A percentile compares a stretch with the other conserved stretches of the same genome.
These are phyloP conservation scores for Oenanthe sinensis DNA, from an alignment of 129 eudicot genomes.

Conservation along the genomic window DNA sequence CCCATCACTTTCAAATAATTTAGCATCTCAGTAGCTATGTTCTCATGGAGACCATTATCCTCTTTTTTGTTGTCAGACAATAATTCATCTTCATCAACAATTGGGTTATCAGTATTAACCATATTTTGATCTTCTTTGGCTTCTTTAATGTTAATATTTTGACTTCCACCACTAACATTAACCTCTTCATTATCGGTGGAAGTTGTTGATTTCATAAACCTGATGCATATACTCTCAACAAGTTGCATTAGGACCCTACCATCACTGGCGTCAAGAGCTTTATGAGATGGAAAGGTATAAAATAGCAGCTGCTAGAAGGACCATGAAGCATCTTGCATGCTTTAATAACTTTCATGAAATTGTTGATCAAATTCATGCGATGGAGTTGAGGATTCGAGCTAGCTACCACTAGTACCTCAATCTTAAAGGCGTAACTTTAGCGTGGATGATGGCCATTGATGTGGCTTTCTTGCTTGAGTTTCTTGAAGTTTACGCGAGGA, in stretches of 20 bases:
- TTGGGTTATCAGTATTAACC: no score
- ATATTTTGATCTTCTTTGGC: no score
- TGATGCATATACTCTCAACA: constrained; percentile 38
- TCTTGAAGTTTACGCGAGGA: constrained; percentile 32
- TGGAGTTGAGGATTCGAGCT: constrained; percentile 39
- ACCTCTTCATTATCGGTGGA: no score
- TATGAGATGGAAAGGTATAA: constrained; percentile 59
- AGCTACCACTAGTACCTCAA: constrained; percentile 42
- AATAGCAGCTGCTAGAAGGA: constrained; percentile 38
- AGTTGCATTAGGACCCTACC: constrained; percentile 67
- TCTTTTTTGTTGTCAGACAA: no score
- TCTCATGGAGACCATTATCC: no score
- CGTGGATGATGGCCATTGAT: constrained; percentile 70
- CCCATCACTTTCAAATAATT: no score
- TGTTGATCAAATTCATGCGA: constrained; percentile 19
- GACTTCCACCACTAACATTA: no score
- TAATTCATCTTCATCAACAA: no score
- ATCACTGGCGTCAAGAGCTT: constrained; percentile 38
- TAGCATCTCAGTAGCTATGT: no score
- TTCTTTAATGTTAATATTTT: no score
- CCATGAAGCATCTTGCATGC: constrained; percentile 21
- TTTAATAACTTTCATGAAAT: constrained; percentile 20
- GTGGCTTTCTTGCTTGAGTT: constrained; percentile 53
- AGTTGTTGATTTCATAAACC: no score
- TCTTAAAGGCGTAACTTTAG: constrained; percentile 35